These are phyloP conservation scores for Erodium trifolium DNA, from an alignment of 441 rosid species.

Conservation along the genomic window DNA sequence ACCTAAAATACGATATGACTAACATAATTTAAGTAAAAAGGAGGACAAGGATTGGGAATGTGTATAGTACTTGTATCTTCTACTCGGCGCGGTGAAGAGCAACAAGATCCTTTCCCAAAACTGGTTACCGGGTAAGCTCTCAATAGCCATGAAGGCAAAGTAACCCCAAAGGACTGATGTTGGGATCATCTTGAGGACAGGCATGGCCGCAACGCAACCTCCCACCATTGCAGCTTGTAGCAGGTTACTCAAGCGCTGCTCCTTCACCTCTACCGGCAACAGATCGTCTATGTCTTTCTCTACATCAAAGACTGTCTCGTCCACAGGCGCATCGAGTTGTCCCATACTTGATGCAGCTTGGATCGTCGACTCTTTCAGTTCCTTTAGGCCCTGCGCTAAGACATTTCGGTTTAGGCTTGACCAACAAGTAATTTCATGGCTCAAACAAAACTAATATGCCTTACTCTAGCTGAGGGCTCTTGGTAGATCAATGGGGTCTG, in stretches of 20 bases:
- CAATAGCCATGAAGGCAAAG: conserved; percentile 80
- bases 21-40: too few species aligned
- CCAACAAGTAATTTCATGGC: conserved; percentile 13
- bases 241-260: conserved; percentile 67
- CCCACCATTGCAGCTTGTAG: conserved; percentile 69
- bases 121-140: conserved; percentile 75
- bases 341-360: conserved; percentile 55
- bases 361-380: conserved; percentile 65
- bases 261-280: conserved; percentile 67
- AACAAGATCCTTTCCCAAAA: conserved; percentile 73
- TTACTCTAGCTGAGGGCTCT: conserved; percentile 44
- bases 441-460: neutral
- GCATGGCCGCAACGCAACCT: conserved; percentile 72
- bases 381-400: conserved; percentile 53
- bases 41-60: neutral
- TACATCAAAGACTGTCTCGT: conserved; percentile 54
- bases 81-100: conserved; percentile 67
- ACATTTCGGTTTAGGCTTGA: neutral
- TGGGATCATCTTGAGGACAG: conserved; percentile 62
- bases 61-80: conserved; percentile 58
- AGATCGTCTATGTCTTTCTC: conserved; percentile 65
- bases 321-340: conserved; percentile 60
- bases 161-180: conserved; percentile 80
- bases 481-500: conserved; percentile 65
- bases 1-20: too few species aligned